A percentile compares a stretch with the other conserved stretches of the same genome.
Evolutionary conservation across 73 alveolate species (phyloP).

Genomic region (Tetrahymena borealis): DNA sequence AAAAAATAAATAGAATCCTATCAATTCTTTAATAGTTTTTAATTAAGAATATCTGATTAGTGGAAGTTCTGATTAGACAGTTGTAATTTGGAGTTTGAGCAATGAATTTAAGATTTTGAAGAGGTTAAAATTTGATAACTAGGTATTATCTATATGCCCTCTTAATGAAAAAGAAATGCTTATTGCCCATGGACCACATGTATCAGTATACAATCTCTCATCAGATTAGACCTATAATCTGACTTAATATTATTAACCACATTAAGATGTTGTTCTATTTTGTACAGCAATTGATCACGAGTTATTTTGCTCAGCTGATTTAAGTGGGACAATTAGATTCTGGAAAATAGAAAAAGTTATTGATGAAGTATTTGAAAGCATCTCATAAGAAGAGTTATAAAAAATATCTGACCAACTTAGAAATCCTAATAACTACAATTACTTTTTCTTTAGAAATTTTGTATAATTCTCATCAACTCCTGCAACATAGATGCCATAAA

Average conservation of each 20-base stretch:
- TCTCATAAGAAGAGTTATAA: background rate
- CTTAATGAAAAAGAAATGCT: background rate
- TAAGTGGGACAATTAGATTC: background rate
- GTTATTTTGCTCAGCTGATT: background rate
- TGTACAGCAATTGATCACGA: background rate
- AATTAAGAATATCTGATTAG: background rate
- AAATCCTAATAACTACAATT: background rate
- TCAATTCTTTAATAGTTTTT: background rate
- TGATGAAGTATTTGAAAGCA: background rate
- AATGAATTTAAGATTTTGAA: background rate
- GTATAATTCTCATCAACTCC: background rate
- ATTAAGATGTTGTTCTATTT: background rate
- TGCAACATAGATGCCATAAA: background rate
- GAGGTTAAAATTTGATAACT: background rate
- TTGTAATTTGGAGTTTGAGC: background rate
- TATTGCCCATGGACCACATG: background rate
- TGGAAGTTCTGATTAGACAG: background rate
- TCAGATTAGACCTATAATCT: background rate
- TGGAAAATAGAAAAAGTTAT: background rate
- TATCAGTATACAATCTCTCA: background rate
- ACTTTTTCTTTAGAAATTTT: background rate
- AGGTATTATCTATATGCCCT: background rate
- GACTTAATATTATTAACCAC: background rate
- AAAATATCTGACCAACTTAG: background rate
- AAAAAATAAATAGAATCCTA: background rate